Percentiles rank a stretch among this genome's conserved stretches.
Evolutionary conservation across 345 rosid genomes (phyloP).

Genomic region (Sisymbrium altissimum): DNA sequence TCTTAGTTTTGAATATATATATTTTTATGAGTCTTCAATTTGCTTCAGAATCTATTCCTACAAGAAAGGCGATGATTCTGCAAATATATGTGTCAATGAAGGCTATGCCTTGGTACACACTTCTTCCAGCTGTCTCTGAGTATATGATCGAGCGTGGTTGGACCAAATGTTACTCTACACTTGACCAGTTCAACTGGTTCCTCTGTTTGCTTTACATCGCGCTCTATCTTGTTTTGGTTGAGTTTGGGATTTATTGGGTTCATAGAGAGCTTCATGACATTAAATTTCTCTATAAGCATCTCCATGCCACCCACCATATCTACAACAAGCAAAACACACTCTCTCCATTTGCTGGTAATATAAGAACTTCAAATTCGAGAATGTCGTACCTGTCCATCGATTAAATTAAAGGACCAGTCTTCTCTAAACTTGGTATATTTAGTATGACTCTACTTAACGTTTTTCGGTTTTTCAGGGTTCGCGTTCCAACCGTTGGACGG

Average conservation of each 20-base stretch:
- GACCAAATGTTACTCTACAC: conserved; percentile 61
- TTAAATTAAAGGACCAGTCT: not conserved
- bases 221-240: conserved; percentile 67
- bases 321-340: conserved; percentile 94
- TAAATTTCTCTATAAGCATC: conserved; percentile 75
- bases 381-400: not conserved
- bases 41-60: conserved; percentile 61
- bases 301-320: conserved; percentile 80
- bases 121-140: conserved; percentile 74
- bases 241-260: conserved; percentile 89
- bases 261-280: conserved; percentile 83
- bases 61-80: conserved; percentile 66
- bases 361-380: not conserved
- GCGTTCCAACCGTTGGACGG: conserved; percentile 85
- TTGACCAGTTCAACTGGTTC: conserved; percentile 61
- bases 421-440: too few species aligned
- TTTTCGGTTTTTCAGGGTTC: conserved; percentile 45
- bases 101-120: conserved; percentile 75
- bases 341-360: conserved; percentile 85
- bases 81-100: conserved; percentile 88
- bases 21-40: not conserved
- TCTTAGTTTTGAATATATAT: not conserved
- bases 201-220: conserved; percentile 41
- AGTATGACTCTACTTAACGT: not conserved
- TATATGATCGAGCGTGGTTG: conserved; percentile 80